Base-by-base conservation (phyloP, 2,329 filamentous ascomycete genomes). In the Colletotrichum viniferum region DNA sequence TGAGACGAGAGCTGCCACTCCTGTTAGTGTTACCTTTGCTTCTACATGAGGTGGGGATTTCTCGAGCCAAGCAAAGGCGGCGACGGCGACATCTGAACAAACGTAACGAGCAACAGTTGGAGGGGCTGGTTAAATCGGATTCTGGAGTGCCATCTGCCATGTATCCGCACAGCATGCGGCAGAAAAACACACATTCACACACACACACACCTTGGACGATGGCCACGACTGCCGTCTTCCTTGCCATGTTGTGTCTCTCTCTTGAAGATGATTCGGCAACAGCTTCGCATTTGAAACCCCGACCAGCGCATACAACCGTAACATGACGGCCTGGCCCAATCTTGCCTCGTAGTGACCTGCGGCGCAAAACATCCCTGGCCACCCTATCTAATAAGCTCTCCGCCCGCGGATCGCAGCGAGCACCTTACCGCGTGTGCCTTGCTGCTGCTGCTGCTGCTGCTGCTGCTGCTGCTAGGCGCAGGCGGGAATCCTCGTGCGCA, bases 231-330 rank as follows among this genome's bases (percentile, higher is more conserved):
- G 28, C 32, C 26, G n/a, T 58, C n/a, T 34, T 55, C 60, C 48
- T 60, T 60, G 32, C n/a, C 16, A 72, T 60, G 48, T 38, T 24
- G 43, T 60, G 62, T 48, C 21, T 36, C 24, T 56, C 5, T 55
- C 65, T 70, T 43, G 12, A 66, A 36, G 71, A 26, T 66, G 74
- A 74, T 76, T 76, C 74, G 74, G 55, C 52, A 56, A 61, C 64
- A 55, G 60, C 52, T 52, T 65, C 71, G 38, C 65, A 66, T 62
- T 66, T 74, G 74, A 74, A 76, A 76, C 74, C 32, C 61, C 43
- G 60, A 48, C 71, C 61, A 71, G 71, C 74, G 74, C 74, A 74
- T 74, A 76, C 71, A 70, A 69, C 71, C 48, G 71, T 30, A 74
- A 65, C 63, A 73, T 74, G 36, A 74, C 28, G 73, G 58, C 60